Percentiles rank a stretch among this genome's conserved stretches.
These are phyloP conservation scores for Scheffersomyces quercinus DNA, from an alignment of 1,139 yeast genomes.

Conservation along the genomic window DNA sequence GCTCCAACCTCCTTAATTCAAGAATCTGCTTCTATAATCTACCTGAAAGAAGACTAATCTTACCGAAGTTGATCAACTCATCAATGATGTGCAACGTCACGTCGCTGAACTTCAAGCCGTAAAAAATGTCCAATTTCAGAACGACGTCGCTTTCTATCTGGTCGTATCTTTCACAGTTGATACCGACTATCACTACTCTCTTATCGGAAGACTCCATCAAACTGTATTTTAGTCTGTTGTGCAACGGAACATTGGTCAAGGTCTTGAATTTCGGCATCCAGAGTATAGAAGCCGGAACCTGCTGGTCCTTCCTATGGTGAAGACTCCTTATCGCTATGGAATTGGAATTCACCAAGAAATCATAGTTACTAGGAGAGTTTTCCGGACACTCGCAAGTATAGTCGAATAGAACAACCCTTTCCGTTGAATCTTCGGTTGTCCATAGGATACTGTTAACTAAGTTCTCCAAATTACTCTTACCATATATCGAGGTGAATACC, in stretches of 20 bases:
- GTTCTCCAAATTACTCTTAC: neutral
- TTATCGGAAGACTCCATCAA: neutral
- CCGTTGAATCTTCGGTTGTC: neutral
- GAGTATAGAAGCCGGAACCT: slow-evolving; percentile 10
- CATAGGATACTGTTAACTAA: neutral
- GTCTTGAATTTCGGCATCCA: slow-evolving; percentile 24
- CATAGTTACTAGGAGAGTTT: slow-evolving; percentile 2
- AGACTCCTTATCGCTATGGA: slow-evolving; percentile 3
- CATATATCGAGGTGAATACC: slow-evolving; percentile 3
- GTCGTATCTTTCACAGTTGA: slow-evolving; percentile 4
- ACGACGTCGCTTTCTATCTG: slow-evolving; percentile 9
- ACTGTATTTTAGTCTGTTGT: neutral
- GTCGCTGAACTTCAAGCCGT: slow-evolving; percentile 15
- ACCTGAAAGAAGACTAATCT: slow-evolving; percentile 3
- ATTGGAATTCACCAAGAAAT: slow-evolving; percentile 13
- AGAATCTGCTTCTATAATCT: slow-evolving; percentile 2
- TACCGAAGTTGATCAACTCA: slow-evolving; percentile 4
- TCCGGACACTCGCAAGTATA: neutral
- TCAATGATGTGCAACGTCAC: slow-evolving; percentile 11
- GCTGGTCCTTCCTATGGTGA: neutral
- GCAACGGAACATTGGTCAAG: slow-evolving; percentile 1
- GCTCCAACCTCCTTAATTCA: no score
- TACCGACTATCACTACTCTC: slow-evolving; percentile 2
- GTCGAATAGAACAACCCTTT: slow-evolving; percentile 6
- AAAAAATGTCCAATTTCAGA: slow-evolving; percentile 16